A percentile compares a stretch with the other conserved stretches of the same genome.
phyloP scores from a whole-genome alignment of 1,139 yeast species.

The Zygoascus meyerae region DNA sequence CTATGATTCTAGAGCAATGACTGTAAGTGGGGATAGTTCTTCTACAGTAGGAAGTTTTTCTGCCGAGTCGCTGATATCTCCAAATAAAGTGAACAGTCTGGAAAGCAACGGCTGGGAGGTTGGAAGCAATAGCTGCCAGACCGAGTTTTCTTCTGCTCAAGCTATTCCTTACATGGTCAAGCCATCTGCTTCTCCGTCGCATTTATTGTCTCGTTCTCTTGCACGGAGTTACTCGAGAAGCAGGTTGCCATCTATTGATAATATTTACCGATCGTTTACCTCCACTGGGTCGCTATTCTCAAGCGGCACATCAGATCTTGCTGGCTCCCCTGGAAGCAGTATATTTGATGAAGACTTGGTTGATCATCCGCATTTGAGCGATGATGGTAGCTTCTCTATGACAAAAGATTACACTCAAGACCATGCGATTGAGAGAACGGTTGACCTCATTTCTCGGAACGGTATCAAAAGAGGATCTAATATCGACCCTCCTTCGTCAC shows the following conservation, averaged over 20 bases:
- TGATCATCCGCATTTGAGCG: neutral
- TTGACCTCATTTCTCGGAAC: neutral
- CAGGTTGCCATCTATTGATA: constrained; percentile 16
- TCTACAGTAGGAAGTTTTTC: constrained; percentile 11
- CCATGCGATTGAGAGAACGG: constrained; percentile 1
- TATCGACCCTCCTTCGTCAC: neutral
- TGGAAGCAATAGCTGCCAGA: constrained; percentile 18
- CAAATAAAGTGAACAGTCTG: constrained; percentile 11
- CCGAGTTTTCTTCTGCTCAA: constrained; percentile 19
- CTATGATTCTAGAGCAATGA: no score
- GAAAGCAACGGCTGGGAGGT: constrained; percentile 28
- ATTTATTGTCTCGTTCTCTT: constrained; percentile 21
- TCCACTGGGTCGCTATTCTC: constrained; percentile 10
- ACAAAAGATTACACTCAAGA: neutral
- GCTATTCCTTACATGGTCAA: constrained; percentile 27
- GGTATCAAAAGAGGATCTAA: neutral
- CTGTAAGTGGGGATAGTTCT: neutral
- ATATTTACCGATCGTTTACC: constrained; percentile 13
- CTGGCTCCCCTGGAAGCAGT: constrained; percentile 6
- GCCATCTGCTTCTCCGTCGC: constrained; percentile 22
- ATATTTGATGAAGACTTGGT: constrained; percentile 9
- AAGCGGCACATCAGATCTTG: neutral
- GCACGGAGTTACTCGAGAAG: constrained; percentile 9
- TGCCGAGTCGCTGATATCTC: constrained; percentile 12
- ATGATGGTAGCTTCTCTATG: neutral